Base-by-base conservation (phyloP, 2,329 filamentous ascomycete species). In the Neophaeococcomyces aloes region DNA sequence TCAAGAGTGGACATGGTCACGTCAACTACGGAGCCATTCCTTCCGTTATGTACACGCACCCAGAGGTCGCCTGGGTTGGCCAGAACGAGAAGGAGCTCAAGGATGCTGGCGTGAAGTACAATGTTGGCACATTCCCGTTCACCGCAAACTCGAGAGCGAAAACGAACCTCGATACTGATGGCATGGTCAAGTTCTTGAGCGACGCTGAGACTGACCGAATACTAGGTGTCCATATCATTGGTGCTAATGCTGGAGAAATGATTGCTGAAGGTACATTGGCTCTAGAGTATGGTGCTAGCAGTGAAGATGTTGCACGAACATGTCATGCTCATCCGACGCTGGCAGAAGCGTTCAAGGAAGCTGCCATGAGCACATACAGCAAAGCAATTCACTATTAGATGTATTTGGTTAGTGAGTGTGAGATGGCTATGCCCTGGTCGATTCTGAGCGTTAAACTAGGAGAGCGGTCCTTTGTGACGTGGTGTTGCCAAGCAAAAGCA, bases 41-140 rank as follows among this genome's bases (percentile, higher is more conserved):
- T 53, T 91, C 86, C 27, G 91, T 98, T 70, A 98, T 98, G 91
- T 98, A 98, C 78, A 96, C 91, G 8, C 83, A 95, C 71, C 91
- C 91, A 27, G 91, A 98, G 68, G 91, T 96, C 53, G 87, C 91
- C 29, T 98, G 91, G 91, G 91, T 98, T 36, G 91, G 91, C 47
- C 88, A 95, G 74, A 95, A 81, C 65, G 91, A 98, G 74, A 83
- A 89, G 63, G 91, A 98, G 57, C 75, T 98, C 53, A 95, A 96
- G 77, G 79, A 79, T 54, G 76, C 82, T 51, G 86, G 86, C 52
- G 78, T 94, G 59, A 86, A 91, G 61, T 98, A 95, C 79, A 86
- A 86, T 60, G 73, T 88, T 60, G 91, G 91, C 64, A 83, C 77
- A 39, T 98, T 98, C 79, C 91, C 91, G 56, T 98, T 98, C 77